Evolutionary conservation across 2,329 filamentous ascomycete genomes (phyloP), one percentile per base, ranked within the genome.

Genomic region (Penicillium sclerotiorum): DNA sequence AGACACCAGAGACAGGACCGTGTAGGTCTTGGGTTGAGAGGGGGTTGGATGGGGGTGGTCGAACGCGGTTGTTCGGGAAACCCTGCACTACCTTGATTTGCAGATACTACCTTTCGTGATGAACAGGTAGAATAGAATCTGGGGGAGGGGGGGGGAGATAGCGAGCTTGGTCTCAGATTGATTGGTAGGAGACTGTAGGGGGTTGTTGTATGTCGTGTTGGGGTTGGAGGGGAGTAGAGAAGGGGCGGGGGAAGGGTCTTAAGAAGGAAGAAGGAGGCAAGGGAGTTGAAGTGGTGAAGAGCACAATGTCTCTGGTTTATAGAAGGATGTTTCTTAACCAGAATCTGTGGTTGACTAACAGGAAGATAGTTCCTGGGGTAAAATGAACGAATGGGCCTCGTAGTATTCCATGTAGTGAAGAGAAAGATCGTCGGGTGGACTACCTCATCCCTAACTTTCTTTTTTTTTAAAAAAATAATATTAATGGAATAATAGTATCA

Each of bases 161-260:
- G 49, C 48, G 54, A 53, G 58, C 22, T 58, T 54, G 55, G 59
- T 62, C 53, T 61, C 58, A 60, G 59, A 61, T 54, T 49, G 43
- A 53, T 50, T 47, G 41, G 44, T n/a, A 15, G 22, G 43, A 42
- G 39, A 50, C 47, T 43, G 49, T 47, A 53, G 48, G 55, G 55
- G 43, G 53, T 47, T 52, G 43, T 53, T 53, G 52, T 53, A 32
- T 15, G 48, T 47, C 44, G 41, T 46, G 45, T n/a, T n/a, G 37
- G 46, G 58, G 43, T 51, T 52, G 54, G 46, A 45, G 46, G 20
- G 11, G 40, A 30, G 33, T 38, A 22, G 33, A 30, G 27, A 21
- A 45, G 37, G 38, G 53, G 53, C 40, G 53, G 30, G 33, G 25
- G 18, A 40, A 45, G 46, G 48, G 49, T 49, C 53, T 59, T 52